phyloP scores from a whole-genome alignment of 1,284 basidiomycete species.

The Puccinia brachypodii region DNA sequence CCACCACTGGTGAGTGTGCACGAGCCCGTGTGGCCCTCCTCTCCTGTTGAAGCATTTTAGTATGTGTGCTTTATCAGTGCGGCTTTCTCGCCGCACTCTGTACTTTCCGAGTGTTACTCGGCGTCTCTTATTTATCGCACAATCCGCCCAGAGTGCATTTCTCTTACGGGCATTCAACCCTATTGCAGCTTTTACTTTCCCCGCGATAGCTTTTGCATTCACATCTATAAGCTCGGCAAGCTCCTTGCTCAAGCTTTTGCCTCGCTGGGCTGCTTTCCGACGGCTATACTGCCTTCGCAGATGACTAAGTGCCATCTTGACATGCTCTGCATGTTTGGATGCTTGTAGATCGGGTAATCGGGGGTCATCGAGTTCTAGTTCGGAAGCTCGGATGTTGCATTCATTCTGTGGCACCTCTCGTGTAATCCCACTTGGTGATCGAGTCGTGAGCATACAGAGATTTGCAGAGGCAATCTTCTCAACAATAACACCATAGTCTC shows the following conservation, averaged over 20 bases:
- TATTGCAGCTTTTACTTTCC: too few relatives aligned
- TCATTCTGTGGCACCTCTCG: background rate
- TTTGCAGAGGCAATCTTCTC: background rate
- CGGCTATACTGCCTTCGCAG: background rate
- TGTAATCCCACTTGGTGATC: background rate
- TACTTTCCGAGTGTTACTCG: too few relatives aligned
- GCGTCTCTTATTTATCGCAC: background rate
- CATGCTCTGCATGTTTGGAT: background rate
- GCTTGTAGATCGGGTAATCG: background rate
- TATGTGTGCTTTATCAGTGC: background rate
- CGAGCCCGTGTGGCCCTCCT: background rate
- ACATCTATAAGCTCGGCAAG: background rate
- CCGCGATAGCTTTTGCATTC: background rate
- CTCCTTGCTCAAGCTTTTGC: background rate
- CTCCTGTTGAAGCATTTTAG: background rate
- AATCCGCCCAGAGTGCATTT: background rate
- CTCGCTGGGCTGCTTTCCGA: background rate
- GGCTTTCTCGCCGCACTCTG: too few relatives aligned
- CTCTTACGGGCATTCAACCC: background rate
- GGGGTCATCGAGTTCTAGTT: background rate
- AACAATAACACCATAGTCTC: too few relatives aligned
- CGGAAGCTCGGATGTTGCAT: background rate
- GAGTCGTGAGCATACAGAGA: constrained; percentile 1
- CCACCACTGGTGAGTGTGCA: background rate
- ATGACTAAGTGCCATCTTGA: background rate